These are phyloP conservation scores for Tulasnella sp. DNA, from an alignment of 768 basidiomycete genomes.

Conservation along the genomic window DNA sequence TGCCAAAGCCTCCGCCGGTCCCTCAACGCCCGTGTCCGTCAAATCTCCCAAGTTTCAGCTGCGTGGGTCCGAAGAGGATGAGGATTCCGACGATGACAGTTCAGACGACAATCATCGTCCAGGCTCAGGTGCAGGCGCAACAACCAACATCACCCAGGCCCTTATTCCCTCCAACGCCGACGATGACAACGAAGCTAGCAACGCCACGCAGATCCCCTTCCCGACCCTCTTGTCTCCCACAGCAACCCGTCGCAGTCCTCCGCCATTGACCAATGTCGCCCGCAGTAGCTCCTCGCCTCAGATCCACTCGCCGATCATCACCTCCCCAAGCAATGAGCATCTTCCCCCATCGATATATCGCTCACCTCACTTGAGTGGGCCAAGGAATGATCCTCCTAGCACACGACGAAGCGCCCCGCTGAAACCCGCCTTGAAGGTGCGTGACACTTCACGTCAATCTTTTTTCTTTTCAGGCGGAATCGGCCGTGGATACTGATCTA, in stretches of 20 bases:
- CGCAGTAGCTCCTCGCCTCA: not conserved
- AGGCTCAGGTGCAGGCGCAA: not conserved
- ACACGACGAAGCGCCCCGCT: not conserved
- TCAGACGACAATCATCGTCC: not conserved
- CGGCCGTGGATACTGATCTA: too few relatives aligned
- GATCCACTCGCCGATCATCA: not conserved
- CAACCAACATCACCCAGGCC: not conserved
- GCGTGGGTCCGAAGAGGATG: slow-evolving; percentile 4
- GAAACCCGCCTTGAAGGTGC: slow-evolving; percentile 14
- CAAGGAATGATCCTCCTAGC: not conserved
- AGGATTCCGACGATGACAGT: slow-evolving; percentile 5
- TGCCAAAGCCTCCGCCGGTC: not conserved
- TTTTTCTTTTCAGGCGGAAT: too few relatives aligned
- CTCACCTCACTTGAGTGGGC: slow-evolving; percentile 7
- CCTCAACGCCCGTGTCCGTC: not conserved
- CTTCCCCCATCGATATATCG: slow-evolving; percentile 9
- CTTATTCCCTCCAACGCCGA: not conserved
- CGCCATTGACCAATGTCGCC: not conserved
- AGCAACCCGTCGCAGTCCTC: not conserved
- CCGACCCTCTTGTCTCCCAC: slow-evolving; percentile 1
- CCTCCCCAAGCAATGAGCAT: not conserved
- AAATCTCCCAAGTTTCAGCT: slow-evolving; percentile 12
- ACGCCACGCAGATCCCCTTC: not conserved
- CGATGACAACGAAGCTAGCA: not conserved
- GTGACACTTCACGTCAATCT: too few relatives aligned